Conservation (phyloP, 2,329 filamentous ascomycete genomes). For the Alternaria gaisen region DNA sequence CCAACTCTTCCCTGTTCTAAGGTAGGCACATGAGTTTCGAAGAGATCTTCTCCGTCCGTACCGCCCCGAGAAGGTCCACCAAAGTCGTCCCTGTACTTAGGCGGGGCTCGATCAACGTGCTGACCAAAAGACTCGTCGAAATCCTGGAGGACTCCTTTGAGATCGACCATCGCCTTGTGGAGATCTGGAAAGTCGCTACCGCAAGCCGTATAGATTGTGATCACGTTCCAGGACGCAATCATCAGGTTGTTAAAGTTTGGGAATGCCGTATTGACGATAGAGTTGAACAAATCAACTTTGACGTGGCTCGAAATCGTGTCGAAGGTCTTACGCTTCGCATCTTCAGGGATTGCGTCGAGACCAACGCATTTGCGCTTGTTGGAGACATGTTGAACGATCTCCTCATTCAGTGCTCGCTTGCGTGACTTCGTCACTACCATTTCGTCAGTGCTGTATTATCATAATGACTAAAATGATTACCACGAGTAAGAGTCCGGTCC, state of each 20-base stretch:
- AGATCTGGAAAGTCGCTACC: slow-evolving; percentile 41
- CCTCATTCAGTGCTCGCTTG: slow-evolving; percentile 22
- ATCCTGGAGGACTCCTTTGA: slow-evolving; percentile 39
- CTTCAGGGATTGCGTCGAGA: slow-evolving; percentile 33
- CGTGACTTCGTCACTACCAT: slow-evolving; percentile 3
- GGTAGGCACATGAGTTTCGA: too few relatives aligned
- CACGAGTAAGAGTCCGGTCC: neutral
- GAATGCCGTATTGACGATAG: slow-evolving; percentile 34
- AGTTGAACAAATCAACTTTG: slow-evolving; percentile 43
- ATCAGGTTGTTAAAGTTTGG: slow-evolving; percentile 44
- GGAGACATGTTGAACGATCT: slow-evolving; percentile 29
- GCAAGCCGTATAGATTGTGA: slow-evolving; percentile 37
- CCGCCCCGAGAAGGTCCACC: neutral
- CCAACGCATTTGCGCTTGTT: slow-evolving; percentile 39
- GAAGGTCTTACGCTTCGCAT: slow-evolving; percentile 34
- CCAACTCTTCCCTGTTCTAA: neutral
- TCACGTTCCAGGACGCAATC: slow-evolving; percentile 44
- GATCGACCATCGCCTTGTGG: slow-evolving; percentile 33
- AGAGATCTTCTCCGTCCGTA: neutral
- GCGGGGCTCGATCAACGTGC: slow-evolving; percentile 6
- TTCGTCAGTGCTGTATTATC: neutral
- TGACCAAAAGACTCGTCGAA: slow-evolving; percentile 29
- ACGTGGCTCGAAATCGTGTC: slow-evolving; percentile 30
- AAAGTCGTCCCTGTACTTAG: slow-evolving; percentile 9
- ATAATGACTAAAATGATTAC: slow-evolving; percentile 7